Percentiles rank a stretch among this genome's conserved stretches.
These are phyloP conservation scores for Crithidia expoeki DNA, from an alignment of 208 protist species.

Conservation along the genomic window DNA sequence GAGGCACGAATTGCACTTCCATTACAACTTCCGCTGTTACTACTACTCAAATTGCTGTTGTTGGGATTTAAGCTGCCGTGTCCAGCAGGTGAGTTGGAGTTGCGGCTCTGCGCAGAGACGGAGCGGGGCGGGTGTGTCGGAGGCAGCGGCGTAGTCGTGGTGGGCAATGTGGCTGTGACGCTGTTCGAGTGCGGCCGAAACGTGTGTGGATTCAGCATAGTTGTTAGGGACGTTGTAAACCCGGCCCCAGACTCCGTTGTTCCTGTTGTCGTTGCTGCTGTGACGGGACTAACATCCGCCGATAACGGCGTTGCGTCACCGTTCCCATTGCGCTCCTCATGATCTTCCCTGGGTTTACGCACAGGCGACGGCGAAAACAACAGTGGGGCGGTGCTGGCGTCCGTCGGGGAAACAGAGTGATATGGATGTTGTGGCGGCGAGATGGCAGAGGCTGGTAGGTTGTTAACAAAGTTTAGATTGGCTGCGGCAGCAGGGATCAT, in stretches of 20 bases:
- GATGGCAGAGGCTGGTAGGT: neutral
- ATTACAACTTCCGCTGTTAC: neutral
- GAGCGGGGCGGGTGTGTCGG: conserved; percentile 31
- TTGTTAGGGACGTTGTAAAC: neutral
- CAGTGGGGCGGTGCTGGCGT: neutral
- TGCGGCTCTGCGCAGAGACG: conserved; percentile 13
- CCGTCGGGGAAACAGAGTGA: conserved; percentile 1
- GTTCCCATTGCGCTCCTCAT: neutral
- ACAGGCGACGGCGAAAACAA: conserved; percentile 10
- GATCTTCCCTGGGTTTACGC: neutral
- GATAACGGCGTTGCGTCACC: neutral
- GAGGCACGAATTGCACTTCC: neutral
- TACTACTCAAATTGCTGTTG: neutral
- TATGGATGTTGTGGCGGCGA: conserved; percentile 9
- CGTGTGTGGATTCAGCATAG: conserved; percentile 15
- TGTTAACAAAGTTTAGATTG: neutral
- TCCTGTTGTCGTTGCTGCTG: neutral
- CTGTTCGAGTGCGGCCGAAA: conserved; percentile 2
- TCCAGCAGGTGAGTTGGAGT: conserved; percentile 3
- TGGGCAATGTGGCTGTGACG: neutral
- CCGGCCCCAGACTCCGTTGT: no score
- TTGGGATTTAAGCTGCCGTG: neutral
- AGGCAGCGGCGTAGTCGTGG: conserved; percentile 17
- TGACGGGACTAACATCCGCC: neutral
- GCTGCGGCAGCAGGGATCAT: neutral